Percentiles rank a stretch among this genome's conserved stretches.
These are phyloP conservation scores for Cystobasidium pallidum DNA, from an alignment of 1,284 basidiomycete species.

Conservation along the genomic window DNA sequence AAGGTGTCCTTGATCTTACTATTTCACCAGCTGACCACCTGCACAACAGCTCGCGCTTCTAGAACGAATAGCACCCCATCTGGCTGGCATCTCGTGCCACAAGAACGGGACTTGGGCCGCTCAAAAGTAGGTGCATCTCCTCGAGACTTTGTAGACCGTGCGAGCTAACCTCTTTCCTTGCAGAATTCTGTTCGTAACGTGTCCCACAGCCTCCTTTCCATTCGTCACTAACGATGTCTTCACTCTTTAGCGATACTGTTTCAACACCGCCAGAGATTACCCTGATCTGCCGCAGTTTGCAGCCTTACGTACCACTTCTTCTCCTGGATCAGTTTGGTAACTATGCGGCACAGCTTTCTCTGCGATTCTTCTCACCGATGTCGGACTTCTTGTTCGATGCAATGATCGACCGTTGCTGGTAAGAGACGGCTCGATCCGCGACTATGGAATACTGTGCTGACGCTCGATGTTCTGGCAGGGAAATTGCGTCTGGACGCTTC, in stretches of 20 bases:
- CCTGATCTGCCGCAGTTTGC: conserved; percentile 80
- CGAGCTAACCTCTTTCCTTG: background rate
- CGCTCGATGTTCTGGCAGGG: conserved; percentile 46
- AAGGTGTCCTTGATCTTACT: background rate
- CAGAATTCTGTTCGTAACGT: conserved; percentile 36
- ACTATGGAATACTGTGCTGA: conserved; percentile 2
- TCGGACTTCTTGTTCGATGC: conserved; percentile 98
- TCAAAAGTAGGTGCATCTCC: conserved; percentile 65
- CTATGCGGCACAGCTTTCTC: conserved; percentile 94
- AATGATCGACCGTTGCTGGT: conserved; percentile 98
- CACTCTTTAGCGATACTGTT: conserved; percentile 81
- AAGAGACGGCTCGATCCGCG: conserved; percentile 57
- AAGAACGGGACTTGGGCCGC: conserved; percentile 99
- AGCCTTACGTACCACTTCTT: conserved; percentile 89
- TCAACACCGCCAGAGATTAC: conserved; percentile 83
- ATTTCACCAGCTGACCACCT: conserved; percentile 64
- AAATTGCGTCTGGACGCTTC: conserved; percentile 65
- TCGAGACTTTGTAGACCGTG: background rate
- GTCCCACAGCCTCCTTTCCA: background rate
- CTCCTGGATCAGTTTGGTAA: conserved; percentile 96
- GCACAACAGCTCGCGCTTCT: conserved; percentile 81
- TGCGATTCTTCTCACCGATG: conserved; percentile 83
- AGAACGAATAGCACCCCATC: conserved; percentile 87
- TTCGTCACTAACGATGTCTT: background rate
- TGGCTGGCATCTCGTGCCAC: conserved; percentile 92